Evolutionary conservation across 2,329 filamentous ascomycete species (phyloP).

Genomic region (Pseudogymnoascus sp.): DNA sequence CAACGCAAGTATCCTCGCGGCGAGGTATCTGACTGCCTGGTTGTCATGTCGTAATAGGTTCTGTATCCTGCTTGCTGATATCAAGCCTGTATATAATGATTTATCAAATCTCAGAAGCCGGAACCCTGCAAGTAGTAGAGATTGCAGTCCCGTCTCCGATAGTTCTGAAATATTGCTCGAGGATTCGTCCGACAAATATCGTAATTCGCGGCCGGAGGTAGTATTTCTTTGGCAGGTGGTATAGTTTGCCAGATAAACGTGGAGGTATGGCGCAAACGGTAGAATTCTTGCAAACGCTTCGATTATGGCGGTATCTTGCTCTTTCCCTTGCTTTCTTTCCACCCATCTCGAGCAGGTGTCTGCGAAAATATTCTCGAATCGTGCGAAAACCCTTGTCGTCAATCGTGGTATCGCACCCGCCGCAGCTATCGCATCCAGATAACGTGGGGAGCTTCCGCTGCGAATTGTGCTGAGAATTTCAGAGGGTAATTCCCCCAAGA

Average conservation of each 20-base stretch:
- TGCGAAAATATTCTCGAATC: conserved; percentile 68
- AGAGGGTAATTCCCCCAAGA: conserved; percentile 54
- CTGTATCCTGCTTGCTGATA: conserved; percentile 62
- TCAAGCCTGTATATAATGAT: conserved; percentile 55
- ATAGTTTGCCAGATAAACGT: conserved; percentile 57
- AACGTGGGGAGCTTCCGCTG: conserved; percentile 53
- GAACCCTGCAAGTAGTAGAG: conserved; percentile 61
- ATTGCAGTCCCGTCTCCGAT: conserved; percentile 33
- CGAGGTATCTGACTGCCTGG: conserved; percentile 65
- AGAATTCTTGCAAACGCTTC: conserved; percentile 72
- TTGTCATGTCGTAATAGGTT: conserved; percentile 55
- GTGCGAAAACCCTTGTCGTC: conserved; percentile 65
- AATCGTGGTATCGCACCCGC: conserved; percentile 61
- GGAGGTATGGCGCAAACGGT: conserved; percentile 73
- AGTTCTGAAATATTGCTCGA: conserved; percentile 28
- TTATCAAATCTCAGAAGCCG: conserved; percentile 72
- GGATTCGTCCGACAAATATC: conserved; percentile 22
- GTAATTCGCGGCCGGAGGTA: conserved; percentile 18
- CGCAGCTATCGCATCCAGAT: conserved; percentile 63
- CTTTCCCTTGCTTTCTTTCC: conserved; percentile 16
- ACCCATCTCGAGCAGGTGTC: conserved; percentile 81
- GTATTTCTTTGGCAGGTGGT: conserved; percentile 26
- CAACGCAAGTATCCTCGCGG: conserved; percentile 72
- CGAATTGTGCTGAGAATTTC: conserved; percentile 63
- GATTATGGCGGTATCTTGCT: conserved; percentile 39